These are phyloP conservation scores for Aspergillus intermedius DNA, from an alignment of 2,329 filamentous ascomycete genomes.

Conservation along the genomic window DNA sequence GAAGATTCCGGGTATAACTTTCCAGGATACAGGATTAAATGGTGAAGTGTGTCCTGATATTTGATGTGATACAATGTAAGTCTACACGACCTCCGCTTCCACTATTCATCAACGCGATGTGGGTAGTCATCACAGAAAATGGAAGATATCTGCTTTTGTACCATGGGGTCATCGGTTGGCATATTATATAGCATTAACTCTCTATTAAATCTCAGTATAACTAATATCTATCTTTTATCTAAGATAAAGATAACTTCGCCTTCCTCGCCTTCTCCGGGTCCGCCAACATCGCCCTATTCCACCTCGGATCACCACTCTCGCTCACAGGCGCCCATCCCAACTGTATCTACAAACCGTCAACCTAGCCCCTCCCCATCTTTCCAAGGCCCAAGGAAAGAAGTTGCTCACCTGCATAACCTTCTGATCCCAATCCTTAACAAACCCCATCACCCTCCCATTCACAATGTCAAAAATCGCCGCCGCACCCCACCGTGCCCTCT, in stretches of 20 bases:
- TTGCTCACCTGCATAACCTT: slow-evolving; percentile 17
- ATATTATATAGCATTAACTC: too few species aligned
- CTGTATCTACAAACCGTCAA: slow-evolving; percentile 10
- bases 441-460: slow-evolving; percentile 30
- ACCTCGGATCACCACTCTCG: slow-evolving; percentile 14
- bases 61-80: too few species aligned
- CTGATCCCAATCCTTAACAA: slow-evolving; percentile 35
- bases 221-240: background rate
- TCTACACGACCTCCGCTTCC: too few species aligned
- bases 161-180: too few species aligned
- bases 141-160: too few species aligned
- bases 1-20: too few species aligned
- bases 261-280: slow-evolving; percentile 10
- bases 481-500: slow-evolving; percentile 31
- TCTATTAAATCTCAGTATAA: background rate
- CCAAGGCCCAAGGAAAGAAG: background rate
- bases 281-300: slow-evolving; percentile 14
- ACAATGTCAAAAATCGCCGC: slow-evolving; percentile 35
- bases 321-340: slow-evolving; percentile 15
- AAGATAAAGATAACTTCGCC: slow-evolving; percentile 1
- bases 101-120: too few species aligned
- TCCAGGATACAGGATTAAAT: too few species aligned
- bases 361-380: background rate
- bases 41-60: too few species aligned
- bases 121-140: too few species aligned